Evolutionary conservation across 1,284 basidiomycete species (phyloP).

Genomic region (Albatrellus sp.): DNA sequence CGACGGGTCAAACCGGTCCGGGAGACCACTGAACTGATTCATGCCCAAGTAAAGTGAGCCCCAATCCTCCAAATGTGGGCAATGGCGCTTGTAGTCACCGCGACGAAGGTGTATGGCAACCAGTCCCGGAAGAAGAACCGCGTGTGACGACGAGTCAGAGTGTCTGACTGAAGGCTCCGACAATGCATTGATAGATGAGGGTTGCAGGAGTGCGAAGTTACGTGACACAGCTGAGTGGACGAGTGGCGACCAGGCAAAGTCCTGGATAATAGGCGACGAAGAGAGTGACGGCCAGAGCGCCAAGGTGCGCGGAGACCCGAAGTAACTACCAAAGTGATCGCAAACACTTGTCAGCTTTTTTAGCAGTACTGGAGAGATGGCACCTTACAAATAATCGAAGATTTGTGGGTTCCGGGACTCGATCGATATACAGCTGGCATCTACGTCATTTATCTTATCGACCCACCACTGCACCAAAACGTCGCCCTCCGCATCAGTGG

Average conservation of each 20-base stretch:
- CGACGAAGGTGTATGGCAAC: constrained; percentile 48
- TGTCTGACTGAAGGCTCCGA: neutral
- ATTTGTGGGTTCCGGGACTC: constrained; percentile 13
- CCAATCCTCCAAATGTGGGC: constrained; percentile 30
- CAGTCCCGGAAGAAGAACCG: constrained; percentile 22
- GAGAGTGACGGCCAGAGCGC: constrained; percentile 24
- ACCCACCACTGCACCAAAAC: constrained; percentile 23
- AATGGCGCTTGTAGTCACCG: constrained; percentile 47
- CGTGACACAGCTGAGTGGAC: constrained; percentile 21
- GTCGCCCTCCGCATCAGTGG: constrained; percentile 9
- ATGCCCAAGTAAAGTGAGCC: constrained; percentile 27
- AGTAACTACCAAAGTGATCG: constrained; percentile 7
- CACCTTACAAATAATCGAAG: constrained; percentile 21
- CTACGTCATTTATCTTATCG: constrained; percentile 17
- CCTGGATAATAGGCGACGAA: constrained; percentile 22
- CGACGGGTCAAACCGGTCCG: constrained; percentile 23
- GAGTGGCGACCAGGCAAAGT: constrained; percentile 28
- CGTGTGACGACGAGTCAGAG: neutral
- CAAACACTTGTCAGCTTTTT: neutral
- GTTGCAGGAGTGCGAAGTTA: constrained; percentile 21
- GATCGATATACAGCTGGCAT: constrained; percentile 24
- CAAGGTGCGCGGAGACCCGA: constrained; percentile 17
- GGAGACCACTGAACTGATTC: constrained; percentile 26
- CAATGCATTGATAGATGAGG: constrained; percentile 10
- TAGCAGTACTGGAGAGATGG: neutral